Percentiles rank a stretch among this genome's conserved stretches.
These are phyloP conservation scores for Colletotrichum acutatum DNA, from an alignment of 2,329 filamentous ascomycete genomes.

Conservation along the genomic window DNA sequence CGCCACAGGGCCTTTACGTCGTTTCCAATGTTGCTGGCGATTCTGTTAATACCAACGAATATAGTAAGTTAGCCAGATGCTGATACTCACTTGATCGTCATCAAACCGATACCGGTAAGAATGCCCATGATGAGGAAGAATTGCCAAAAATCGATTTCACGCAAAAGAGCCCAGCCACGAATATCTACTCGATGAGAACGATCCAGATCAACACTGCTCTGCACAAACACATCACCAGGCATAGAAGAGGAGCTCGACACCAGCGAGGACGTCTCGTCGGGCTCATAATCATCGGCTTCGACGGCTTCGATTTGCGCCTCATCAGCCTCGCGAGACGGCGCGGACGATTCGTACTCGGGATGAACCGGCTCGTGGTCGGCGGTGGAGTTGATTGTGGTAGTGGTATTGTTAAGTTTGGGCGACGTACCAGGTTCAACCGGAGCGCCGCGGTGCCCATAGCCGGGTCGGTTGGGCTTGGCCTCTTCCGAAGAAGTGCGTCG, in stretches of 20 bases:
- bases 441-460: slow-evolving; percentile 49
- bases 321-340: slow-evolving; percentile 33
- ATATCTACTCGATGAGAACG: slow-evolving; percentile 89
- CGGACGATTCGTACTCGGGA: slow-evolving; percentile 12
- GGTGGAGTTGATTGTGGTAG: slow-evolving; percentile 42
- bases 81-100: slow-evolving; percentile 93
- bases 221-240: slow-evolving; percentile 61
- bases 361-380: slow-evolving; percentile 30
- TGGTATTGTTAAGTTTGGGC: slow-evolving; percentile 38
- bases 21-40: slow-evolving; percentile 88
- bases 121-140: slow-evolving; percentile 88
- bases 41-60: slow-evolving; percentile 42
- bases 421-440: slow-evolving; percentile 75
- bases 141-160: slow-evolving; percentile 87
- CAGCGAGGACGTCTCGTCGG: slow-evolving; percentile 84
- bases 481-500: slow-evolving; percentile 56
- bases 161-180: slow-evolving; percentile 81
- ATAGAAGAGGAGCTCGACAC: slow-evolving; percentile 72
- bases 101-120: slow-evolving; percentile 92
- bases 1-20: slow-evolving; percentile 89
- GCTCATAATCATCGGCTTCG: slow-evolving; percentile 47
- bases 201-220: slow-evolving; percentile 75
- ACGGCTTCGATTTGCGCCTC: slow-evolving; percentile 43
- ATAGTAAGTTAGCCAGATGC: not conserved
- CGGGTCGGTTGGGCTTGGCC: slow-evolving; percentile 51